phyloP scores from a whole-genome alignment of 352 stramenopile species.

The Sclerospora graminicola region DNA sequence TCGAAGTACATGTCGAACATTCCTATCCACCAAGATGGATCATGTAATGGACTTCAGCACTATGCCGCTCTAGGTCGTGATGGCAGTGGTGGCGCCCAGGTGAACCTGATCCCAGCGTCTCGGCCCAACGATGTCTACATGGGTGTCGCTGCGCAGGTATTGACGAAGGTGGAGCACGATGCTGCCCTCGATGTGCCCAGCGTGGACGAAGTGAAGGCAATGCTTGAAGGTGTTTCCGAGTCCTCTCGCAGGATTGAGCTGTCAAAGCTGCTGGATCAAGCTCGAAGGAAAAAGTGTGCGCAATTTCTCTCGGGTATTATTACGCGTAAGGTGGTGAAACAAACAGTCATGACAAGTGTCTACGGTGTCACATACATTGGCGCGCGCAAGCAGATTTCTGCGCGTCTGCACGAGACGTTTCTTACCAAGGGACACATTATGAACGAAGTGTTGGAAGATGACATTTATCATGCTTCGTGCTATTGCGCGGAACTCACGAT shows the following conservation, averaged over 20 bases:
- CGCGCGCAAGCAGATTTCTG: conserved; percentile 96
- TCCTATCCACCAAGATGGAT: conserved; percentile 97
- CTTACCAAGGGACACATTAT: conserved; percentile 69
- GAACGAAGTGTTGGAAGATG: conserved; percentile 67
- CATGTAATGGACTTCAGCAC: conserved; percentile 99
- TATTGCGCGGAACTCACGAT: conserved; percentile 95
- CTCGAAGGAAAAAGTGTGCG: conserved; percentile 55
- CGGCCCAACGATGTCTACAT: conserved; percentile 97
- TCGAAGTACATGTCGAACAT: conserved; percentile 92
- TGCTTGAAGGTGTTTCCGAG: conserved; percentile 4
- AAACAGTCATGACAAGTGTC: conserved; percentile 99
- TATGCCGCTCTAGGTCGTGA: conserved; percentile 98
- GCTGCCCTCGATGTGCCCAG: conserved; percentile 35
- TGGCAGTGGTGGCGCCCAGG: conserved; percentile 86
- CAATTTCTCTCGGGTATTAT: conserved; percentile 68
- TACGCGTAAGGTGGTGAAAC: conserved; percentile 96
- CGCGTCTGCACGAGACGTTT: conserved; percentile 90
- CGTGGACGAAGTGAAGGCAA: conserved; percentile 21
- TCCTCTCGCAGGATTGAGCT: background rate
- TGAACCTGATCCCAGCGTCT: conserved; percentile 94
- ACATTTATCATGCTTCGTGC: conserved; percentile 79
- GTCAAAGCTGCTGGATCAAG: conserved; percentile 8
- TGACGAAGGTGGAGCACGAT: conserved; percentile 69
- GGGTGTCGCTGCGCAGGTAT: conserved; percentile 84
- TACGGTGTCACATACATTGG: conserved; percentile 99